Conservation (phyloP, 495 filamentous ascomycete genomes). For the Viridothelium virens region DNA sequence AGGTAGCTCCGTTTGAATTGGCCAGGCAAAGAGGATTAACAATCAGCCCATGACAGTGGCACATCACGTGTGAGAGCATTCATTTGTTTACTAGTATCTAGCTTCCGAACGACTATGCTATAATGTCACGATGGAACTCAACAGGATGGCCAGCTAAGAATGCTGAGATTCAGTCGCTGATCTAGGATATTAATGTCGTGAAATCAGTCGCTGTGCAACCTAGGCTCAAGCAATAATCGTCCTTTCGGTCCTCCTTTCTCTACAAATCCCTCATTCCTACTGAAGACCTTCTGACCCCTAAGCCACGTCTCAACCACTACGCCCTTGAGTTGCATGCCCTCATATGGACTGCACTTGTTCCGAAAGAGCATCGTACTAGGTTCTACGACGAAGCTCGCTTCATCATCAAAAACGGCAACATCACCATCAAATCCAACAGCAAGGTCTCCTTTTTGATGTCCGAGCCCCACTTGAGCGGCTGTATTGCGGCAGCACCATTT, state of each 20-base stretch:
- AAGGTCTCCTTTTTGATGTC: constrained; percentile 72
- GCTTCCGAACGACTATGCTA: too few species aligned
- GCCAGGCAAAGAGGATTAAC: too few species aligned
- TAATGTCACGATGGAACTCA: too few species aligned
- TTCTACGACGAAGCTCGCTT: constrained; percentile 63
- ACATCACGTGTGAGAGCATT: too few species aligned
- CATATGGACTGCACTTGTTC: constrained; percentile 91
- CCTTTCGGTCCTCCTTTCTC: constrained; percentile 51
- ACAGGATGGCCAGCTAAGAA: too few species aligned
- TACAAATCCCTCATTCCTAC: constrained; percentile 52
- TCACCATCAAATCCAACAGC: constrained; percentile 84
- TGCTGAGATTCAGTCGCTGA: background rate
- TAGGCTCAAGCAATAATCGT: constrained; percentile 54
- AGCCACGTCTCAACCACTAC: constrained; percentile 88
- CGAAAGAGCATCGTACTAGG: constrained; percentile 70
- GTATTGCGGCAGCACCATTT: constrained; percentile 81
- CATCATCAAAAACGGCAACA: constrained; percentile 84
- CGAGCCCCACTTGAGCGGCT: constrained; percentile 82
- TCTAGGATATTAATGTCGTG: background rate
- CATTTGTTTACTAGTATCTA: too few species aligned
- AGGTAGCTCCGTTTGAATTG: too few species aligned
- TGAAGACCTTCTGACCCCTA: constrained; percentile 67
- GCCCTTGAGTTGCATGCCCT: constrained; percentile 70
- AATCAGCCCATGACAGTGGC: too few species aligned
- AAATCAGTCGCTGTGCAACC: constrained; percentile 22